phyloP scores from a whole-genome alignment of 495 filamentous ascomycete species.

The Penicilliopsis zonata region DNA sequence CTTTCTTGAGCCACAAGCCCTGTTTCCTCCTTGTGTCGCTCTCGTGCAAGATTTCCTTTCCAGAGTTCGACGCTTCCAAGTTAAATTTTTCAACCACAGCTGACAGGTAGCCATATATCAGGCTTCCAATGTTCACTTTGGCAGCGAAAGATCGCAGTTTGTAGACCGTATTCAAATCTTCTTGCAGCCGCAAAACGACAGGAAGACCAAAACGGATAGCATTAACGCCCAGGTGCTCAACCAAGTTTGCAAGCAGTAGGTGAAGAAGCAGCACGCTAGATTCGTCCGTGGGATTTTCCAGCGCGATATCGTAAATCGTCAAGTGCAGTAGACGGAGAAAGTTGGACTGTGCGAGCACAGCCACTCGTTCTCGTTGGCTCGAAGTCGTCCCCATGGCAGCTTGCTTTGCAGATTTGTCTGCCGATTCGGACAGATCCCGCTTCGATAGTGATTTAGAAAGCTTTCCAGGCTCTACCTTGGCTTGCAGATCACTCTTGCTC shows the following conservation, averaged over 20 bases:
- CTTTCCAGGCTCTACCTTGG: constrained; percentile 43
- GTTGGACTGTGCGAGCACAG: constrained; percentile 42
- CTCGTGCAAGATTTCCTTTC: constrained; percentile 59
- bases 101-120: constrained; percentile 84
- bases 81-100: constrained; percentile 64
- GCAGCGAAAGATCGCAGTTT: constrained; percentile 35
- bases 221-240: constrained; percentile 73
- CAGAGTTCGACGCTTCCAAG: constrained; percentile 53
- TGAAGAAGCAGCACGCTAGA: constrained; percentile 65
- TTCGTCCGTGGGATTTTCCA: constrained; percentile 56
- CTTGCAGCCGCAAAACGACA: constrained; percentile 79
- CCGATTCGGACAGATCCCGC: constrained; percentile 14
- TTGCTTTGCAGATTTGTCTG: constrained; percentile 41
- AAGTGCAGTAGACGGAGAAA: constrained; percentile 81
- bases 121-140: constrained; percentile 66
- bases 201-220: constrained; percentile 66
- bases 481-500: constrained; percentile 49
- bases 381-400: constrained; percentile 46
- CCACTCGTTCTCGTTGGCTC: constrained; percentile 43
- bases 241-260: constrained; percentile 56
- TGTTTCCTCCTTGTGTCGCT: constrained; percentile 58
- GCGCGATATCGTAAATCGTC: constrained; percentile 72
- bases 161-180: constrained; percentile 59
- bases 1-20: constrained; percentile 63
- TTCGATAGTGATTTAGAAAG: constrained; percentile 18